Evolutionary conservation across 257 asterid genomes (phyloP).

Genomic region (Haberlea rhodopensis): DNA sequence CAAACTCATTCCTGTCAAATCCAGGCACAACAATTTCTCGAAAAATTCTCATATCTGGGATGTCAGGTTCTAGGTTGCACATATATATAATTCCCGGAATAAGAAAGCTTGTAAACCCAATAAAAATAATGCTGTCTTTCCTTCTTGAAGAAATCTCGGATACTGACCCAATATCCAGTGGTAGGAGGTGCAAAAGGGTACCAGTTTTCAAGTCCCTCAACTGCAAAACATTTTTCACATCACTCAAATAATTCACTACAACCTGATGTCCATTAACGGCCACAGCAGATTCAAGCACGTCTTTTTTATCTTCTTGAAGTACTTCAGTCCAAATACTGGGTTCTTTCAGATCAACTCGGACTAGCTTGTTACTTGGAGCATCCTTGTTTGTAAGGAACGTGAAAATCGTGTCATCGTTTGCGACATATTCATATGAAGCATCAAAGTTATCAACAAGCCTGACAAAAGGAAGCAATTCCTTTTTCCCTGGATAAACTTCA

Average conservation of each 20-base stretch:
- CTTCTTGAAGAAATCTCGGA: conserved; percentile 47
- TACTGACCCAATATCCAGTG: conserved; percentile 58
- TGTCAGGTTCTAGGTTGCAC: conserved; percentile 38
- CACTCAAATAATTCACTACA: conserved; percentile 50
- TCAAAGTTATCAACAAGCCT: conserved; percentile 56
- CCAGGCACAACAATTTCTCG: conserved; percentile 53
- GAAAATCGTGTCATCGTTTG: conserved; percentile 53
- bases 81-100: conserved; percentile 52
- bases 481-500: conserved; percentile 41
- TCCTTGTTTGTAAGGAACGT: conserved; percentile 61
- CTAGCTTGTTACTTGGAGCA: conserved; percentile 64
- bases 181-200: conserved; percentile 41
- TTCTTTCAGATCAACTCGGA: conserved; percentile 42
- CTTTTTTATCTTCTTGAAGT: conserved; percentile 43
- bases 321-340: conserved; percentile 58
- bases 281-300: conserved; percentile 57
- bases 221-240: conserved; percentile 60
- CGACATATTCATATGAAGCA: conserved; percentile 46
- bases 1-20: conserved; percentile 48
- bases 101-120: conserved; percentile 56
- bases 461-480: conserved; percentile 43
- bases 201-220: conserved; percentile 58
- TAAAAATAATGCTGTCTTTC: conserved; percentile 38
- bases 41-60: conserved; percentile 44
- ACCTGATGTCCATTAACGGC: conserved; percentile 51